phyloP scores from a whole-genome alignment of 352 stramenopile species.

The Globisporangium megalacanthum region DNA sequence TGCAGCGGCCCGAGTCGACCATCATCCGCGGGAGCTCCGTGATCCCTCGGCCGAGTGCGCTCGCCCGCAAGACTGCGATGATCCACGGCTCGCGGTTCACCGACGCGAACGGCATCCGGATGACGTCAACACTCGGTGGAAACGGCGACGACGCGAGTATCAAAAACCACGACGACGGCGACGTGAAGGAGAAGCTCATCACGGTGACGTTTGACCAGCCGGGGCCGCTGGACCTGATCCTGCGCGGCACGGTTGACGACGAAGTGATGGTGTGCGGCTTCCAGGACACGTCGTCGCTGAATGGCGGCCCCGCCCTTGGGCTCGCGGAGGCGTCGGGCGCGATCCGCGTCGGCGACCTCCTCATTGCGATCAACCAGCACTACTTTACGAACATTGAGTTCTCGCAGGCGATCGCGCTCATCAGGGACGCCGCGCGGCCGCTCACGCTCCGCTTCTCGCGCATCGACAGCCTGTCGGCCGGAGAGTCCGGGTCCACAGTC shows the following conservation, averaged over 20 bases:
- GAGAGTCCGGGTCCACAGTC: too few relatives aligned
- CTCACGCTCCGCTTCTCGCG: constrained; percentile 82
- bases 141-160: constrained; percentile 32
- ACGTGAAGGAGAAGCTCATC: constrained; percentile 85
- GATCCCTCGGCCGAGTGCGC: constrained; percentile 63
- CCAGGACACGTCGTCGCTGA: constrained; percentile 25
- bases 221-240: constrained; percentile 58
- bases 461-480: constrained; percentile 30
- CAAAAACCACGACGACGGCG: constrained; percentile 51
- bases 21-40: constrained; percentile 85
- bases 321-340: constrained; percentile 64
- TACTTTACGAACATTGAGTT: constrained; percentile 88
- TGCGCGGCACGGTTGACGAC: constrained; percentile 82
- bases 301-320: constrained; percentile 27
- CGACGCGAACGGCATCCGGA: constrained; percentile 72
- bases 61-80: constrained; percentile 67
- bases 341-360: constrained; percentile 73
- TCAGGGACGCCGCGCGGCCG: constrained; percentile 56
- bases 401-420: constrained; percentile 66
- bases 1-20: constrained; percentile 77
- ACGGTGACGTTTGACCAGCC: constrained; percentile 84
- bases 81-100: constrained; percentile 66
- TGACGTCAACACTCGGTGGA: constrained; percentile 49
- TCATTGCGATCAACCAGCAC: constrained; percentile 86
- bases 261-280: constrained; percentile 88